Evolutionary conservation across 345 rosid genomes (phyloP).

Genomic region (Turritis glabra): DNA sequence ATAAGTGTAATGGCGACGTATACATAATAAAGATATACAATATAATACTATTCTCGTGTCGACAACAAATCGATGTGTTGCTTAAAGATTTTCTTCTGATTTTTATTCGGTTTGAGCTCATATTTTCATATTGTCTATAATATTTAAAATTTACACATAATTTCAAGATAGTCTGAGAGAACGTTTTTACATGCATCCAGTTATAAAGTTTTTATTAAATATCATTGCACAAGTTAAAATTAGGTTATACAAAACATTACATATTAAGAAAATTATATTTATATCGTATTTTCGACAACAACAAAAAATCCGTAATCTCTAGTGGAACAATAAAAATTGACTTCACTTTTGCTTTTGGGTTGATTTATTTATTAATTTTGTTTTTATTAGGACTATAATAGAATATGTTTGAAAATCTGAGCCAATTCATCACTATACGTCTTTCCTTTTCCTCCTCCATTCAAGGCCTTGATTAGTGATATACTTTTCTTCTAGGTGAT

Average conservation of each 20-base stretch:
- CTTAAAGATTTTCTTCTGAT: not conserved
- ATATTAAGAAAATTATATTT: not conserved
- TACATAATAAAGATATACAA: not conserved
- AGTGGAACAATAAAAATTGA: constrained; percentile 29
- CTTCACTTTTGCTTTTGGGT: constrained; percentile 13
- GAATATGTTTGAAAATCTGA: constrained; percentile 32
- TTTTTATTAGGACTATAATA: constrained; percentile 16
- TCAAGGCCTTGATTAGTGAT: constrained; percentile 37
- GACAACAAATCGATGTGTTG: not conserved
- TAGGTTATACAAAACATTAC: not conserved
- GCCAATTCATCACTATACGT: constrained; percentile 13
- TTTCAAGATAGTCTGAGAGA: not conserved
- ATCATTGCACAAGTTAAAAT: not conserved
- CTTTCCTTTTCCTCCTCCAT: constrained; percentile 34
- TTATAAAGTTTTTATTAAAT: not conserved
- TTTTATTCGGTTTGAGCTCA: not conserved
- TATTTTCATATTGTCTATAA: not conserved
- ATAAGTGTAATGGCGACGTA: constrained; percentile 21
- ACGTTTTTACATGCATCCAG: not conserved
- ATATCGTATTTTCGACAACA: not conserved
- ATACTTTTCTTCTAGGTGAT: constrained; percentile 4
- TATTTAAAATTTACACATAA: not conserved
- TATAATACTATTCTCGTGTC: not conserved
- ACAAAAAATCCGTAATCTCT: not conserved
- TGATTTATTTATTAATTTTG: constrained; percentile 1